Conservation (phyloP, 2,329 filamentous ascomycete genomes). For the Trematosphaeria pertusa region DNA sequence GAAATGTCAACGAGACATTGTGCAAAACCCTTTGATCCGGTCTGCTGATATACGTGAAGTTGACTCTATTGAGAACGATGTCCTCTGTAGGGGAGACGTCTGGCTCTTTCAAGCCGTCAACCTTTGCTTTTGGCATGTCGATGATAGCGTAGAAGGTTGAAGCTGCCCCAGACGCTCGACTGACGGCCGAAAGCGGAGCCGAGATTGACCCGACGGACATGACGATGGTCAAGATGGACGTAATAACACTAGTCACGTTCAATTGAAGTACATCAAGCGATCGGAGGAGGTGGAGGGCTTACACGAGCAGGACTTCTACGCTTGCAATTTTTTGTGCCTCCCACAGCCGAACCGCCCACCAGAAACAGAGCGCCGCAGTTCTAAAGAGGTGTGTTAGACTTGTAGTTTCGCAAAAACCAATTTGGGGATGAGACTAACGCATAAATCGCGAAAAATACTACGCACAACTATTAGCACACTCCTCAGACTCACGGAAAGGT, state of each 20-base stretch:
- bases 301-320: slow-evolving; percentile 28
- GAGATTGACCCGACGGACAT: slow-evolving; percentile 21
- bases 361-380: slow-evolving; percentile 35
- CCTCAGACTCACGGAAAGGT: neutral
- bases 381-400: no score
- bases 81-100: slow-evolving; percentile 21
- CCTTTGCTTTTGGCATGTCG: slow-evolving; percentile 27
- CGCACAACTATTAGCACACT: slow-evolving; percentile 1
- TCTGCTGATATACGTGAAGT: slow-evolving; percentile 49
- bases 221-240: slow-evolving; percentile 32
- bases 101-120: slow-evolving; percentile 16
- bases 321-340: slow-evolving; percentile 17
- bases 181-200: slow-evolving; percentile 24
- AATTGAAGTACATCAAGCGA: slow-evolving; percentile 3
- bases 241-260: slow-evolving; percentile 24
- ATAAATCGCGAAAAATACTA: slow-evolving; percentile 34
- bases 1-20: slow-evolving; percentile 75
- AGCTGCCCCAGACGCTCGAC: slow-evolving; percentile 26
- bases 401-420: neutral
- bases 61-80: slow-evolving; percentile 32
- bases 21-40: slow-evolving; percentile 89
- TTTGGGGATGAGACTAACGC: slow-evolving; percentile 16
- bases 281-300: slow-evolving; percentile 5
- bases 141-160: slow-evolving; percentile 31
- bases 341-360: slow-evolving; percentile 32